Percentiles rank a stretch among this genome's conserved stretches.
These are phyloP conservation scores for Megacollybia marginata DNA, from an alignment of 768 basidiomycete species.

Conservation along the genomic window DNA sequence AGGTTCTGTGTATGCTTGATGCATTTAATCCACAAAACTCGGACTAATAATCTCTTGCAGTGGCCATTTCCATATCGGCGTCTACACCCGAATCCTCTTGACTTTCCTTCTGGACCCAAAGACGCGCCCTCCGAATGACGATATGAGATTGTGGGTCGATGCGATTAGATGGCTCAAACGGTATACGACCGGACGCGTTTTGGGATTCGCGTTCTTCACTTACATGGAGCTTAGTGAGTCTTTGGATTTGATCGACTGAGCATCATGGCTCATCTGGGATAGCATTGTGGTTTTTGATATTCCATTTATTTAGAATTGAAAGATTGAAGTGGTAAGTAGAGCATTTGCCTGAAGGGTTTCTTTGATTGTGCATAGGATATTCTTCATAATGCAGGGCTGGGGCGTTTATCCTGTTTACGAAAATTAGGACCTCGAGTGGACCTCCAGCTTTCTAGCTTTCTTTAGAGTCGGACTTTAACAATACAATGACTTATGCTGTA, in stretches of 20 bases:
- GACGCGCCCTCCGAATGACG: conserved; percentile 35
- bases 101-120: conserved; percentile 38
- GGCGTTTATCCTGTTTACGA: conserved; percentile 20
- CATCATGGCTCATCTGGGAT: neutral
- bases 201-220: conserved; percentile 48
- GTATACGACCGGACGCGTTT: conserved; percentile 25
- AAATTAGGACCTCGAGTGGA: no score
- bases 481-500: no score
- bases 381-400: conserved; percentile 45
- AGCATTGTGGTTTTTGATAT: conserved; percentile 35
- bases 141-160: conserved; percentile 55
- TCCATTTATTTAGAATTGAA: conserved; percentile 40
- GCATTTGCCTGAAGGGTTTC: neutral
- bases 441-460: no score
- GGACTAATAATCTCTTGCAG: no score
- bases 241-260: conserved; percentile 1
- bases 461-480: no score
- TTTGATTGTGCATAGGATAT: conserved; percentile 20
- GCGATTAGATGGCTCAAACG: conserved; percentile 42
- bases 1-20: neutral
- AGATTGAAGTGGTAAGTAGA: conserved; percentile 31
- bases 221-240: conserved; percentile 45
- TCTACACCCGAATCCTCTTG: conserved; percentile 44
- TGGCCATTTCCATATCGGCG: conserved; percentile 40
- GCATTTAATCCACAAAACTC: no score